Evolutionary conservation across 495 filamentous ascomycete genomes (phyloP).

Genomic region (Patellaria atrata): DNA sequence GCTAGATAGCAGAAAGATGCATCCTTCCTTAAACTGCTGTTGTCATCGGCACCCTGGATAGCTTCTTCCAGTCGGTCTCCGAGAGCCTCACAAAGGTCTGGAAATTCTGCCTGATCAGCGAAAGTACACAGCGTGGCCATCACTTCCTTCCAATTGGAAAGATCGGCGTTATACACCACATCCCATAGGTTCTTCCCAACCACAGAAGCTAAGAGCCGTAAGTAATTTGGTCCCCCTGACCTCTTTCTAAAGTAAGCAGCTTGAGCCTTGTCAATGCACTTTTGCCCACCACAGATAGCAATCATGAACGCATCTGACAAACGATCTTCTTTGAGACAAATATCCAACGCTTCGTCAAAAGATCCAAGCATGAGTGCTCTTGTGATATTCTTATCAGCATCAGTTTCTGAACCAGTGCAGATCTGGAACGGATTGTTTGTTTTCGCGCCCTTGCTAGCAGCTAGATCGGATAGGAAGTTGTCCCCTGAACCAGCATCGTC

Average conservation of each 20-base stretch:
- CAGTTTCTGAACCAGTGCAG: constrained; percentile 62
- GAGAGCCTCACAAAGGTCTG: constrained; percentile 90
- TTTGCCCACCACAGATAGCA: constrained; percentile 88
- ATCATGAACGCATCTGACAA: constrained; percentile 97
- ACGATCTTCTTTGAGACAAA: constrained; percentile 74
- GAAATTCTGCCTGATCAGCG: constrained; percentile 76
- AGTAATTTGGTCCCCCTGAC: constrained; percentile 71
- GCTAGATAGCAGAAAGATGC: constrained; percentile 92
- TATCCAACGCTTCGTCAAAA: constrained; percentile 79
- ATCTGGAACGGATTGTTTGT: constrained; percentile 82
- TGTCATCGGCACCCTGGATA: constrained; percentile 29
- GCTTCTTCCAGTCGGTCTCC: constrained; percentile 81
- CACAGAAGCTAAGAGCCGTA: constrained; percentile 79
- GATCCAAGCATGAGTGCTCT: constrained; percentile 73
- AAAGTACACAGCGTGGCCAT: constrained; percentile 94
- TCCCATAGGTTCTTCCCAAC: constrained; percentile 98
- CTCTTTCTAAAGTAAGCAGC: constrained; percentile 79
- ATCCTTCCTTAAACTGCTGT: constrained; percentile 53
- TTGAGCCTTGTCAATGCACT: constrained; percentile 87
- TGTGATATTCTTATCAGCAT: constrained; percentile 76
- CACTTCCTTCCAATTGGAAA: constrained; percentile 89
- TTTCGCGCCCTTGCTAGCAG: constrained; percentile 62
- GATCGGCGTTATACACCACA: constrained; percentile 86
- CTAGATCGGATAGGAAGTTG: constrained; percentile 62
- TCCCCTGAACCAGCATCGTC: constrained; percentile 62